Conservation (phyloP, 2,329 filamentous ascomycete species). For the Hypoxylon rubiginosum region DNA sequence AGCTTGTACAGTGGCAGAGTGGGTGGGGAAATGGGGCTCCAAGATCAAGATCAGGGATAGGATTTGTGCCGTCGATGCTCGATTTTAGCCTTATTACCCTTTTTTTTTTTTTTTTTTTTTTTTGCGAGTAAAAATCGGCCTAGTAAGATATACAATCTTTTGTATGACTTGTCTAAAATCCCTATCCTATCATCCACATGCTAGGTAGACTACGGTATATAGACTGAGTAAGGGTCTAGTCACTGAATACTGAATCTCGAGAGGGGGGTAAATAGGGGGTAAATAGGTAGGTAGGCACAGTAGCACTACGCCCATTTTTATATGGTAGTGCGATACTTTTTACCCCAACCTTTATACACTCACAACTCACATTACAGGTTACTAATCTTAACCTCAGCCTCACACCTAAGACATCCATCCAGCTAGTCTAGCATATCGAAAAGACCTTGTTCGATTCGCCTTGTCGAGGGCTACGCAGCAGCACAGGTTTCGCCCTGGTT, state of each 20-base stretch:
- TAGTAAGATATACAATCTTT: not conserved
- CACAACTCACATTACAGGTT: not conserved
- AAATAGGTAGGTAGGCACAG: too few relatives aligned
- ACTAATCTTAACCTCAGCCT: not conserved
- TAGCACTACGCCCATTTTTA: not conserved
- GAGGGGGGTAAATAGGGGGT: too few relatives aligned
- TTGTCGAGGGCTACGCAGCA: not conserved
- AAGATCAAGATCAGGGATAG: conserved; percentile 1
- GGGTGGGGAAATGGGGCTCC: conserved; percentile 37
- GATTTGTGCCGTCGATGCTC: conserved; percentile 39
- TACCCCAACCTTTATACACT: not conserved
- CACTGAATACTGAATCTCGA: too few relatives aligned
- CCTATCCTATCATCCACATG: not conserved
- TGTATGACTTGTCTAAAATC: not conserved
- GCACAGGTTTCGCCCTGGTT: not conserved
- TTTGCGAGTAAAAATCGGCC: conserved; percentile 3
- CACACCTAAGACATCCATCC: not conserved
- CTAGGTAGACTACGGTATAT: not conserved
- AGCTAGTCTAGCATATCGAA: not conserved
- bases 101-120: conserved; percentile 38
- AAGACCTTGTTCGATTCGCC: not conserved
- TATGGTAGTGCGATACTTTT: too few relatives aligned
- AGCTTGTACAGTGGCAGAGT: conserved; percentile 25
- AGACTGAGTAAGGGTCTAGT: not conserved
- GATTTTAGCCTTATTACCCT: conserved; percentile 49